Evolutionary conservation across 164 flowering plant genomes (phyloP).

Genomic region (Chimonanthus praecox): DNA sequence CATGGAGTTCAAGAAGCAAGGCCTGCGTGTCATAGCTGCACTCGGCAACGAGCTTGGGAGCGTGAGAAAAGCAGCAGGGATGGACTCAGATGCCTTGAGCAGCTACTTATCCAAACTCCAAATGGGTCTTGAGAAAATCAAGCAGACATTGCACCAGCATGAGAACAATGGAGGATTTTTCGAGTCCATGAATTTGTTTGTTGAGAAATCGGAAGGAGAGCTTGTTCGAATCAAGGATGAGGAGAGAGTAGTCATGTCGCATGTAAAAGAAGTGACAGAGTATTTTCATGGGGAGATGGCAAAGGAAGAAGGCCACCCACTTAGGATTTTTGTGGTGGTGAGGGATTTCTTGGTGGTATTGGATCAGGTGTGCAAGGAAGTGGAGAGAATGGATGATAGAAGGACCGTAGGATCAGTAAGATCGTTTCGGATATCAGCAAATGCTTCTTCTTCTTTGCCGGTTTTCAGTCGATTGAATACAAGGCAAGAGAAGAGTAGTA

Average conservation of each 20-base stretch:
- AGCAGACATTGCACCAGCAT: slow-evolving; percentile 45
- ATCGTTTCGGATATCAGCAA: slow-evolving; percentile 72
- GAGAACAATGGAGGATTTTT: slow-evolving; percentile 52
- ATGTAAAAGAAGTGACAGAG: slow-evolving; percentile 78
- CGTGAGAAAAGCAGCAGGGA: slow-evolving; percentile 89
- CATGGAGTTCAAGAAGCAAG: slow-evolving; percentile 57
- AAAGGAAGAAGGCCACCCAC: slow-evolving; percentile 91
- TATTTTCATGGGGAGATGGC: slow-evolving; percentile 89
- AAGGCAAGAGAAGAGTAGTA: slow-evolving; percentile 36
- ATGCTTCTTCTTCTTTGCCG: slow-evolving; percentile 55
- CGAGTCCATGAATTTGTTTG: slow-evolving; percentile 56
- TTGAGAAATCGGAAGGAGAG: slow-evolving; percentile 64
- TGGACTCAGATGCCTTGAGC: slow-evolving; percentile 85
- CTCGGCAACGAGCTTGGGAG: slow-evolving; percentile 66
- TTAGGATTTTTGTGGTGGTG: slow-evolving; percentile 86
- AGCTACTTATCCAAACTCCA: slow-evolving; percentile 81
- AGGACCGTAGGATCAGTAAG: slow-evolving; percentile 64
- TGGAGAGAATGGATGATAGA: slow-evolving; percentile 63
- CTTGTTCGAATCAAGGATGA: slow-evolving; percentile 55
- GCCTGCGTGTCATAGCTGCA: slow-evolving; percentile 73
- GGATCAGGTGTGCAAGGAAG: slow-evolving; percentile 93
- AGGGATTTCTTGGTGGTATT: slow-evolving; percentile 78
- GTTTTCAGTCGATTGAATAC: slow-evolving; percentile 62
- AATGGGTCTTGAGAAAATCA: slow-evolving; percentile 71
- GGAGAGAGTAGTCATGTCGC: slow-evolving; percentile 56